These are phyloP conservation scores for Corrigiola litoralis DNA, from an alignment of 179 eudicot genomes.

Conservation along the genomic window DNA sequence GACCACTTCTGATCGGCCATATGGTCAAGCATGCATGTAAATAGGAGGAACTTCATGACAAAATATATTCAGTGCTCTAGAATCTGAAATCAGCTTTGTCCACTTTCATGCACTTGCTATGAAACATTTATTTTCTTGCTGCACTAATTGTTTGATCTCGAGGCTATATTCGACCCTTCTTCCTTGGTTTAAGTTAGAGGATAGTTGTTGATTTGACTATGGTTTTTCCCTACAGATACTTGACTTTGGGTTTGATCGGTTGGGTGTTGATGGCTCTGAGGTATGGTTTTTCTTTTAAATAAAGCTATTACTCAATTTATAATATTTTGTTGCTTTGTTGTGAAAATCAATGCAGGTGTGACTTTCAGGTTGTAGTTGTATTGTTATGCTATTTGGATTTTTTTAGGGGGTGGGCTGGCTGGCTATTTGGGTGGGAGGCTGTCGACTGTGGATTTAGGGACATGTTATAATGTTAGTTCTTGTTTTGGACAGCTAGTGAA, in stretches of 20 bases:
- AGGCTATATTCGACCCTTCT: neutral
- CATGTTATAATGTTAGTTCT: neutral
- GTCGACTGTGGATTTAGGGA: neutral
- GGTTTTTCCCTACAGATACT: constrained; percentile 55
- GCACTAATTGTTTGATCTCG: neutral
- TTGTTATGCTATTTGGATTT: too few species aligned
- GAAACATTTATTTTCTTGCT: too few species aligned
- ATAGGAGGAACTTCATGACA: too few species aligned
- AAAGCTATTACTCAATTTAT: neutral
- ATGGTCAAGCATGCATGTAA: too few species aligned
- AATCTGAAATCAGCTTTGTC: neutral
- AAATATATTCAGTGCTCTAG: neutral
- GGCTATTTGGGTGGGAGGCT: too few species aligned
- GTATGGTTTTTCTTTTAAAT: constrained; percentile 37
- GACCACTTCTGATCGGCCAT: too few species aligned
- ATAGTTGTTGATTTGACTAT: neutral
- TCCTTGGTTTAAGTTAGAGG: neutral
- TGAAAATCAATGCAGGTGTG: too few species aligned
- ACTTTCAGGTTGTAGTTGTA: too few species aligned
- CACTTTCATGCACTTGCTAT: too few species aligned
- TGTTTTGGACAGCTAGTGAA: neutral
- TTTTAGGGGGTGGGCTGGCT: too few species aligned
- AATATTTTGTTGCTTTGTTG: too few species aligned
- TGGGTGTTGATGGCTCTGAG: constrained; percentile 80
- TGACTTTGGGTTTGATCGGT: constrained; percentile 91